Evolutionary conservation across 805 yeast species (phyloP).

Genomic region (Candida golubevii): DNA sequence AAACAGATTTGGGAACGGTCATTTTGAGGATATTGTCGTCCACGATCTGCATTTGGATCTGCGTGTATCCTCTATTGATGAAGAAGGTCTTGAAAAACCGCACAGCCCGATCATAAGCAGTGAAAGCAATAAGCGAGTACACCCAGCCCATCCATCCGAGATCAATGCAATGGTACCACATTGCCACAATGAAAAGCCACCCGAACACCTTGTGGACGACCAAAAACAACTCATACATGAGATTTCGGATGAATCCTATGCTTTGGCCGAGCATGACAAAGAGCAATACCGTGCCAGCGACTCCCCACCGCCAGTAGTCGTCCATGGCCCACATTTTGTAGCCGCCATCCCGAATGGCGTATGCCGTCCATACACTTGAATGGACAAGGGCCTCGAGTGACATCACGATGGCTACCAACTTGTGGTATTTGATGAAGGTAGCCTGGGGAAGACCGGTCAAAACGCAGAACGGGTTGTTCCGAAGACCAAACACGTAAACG

Average conservation of each 20-base stretch:
- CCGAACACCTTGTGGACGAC: conserved; percentile 14
- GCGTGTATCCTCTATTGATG: conserved; percentile 15
- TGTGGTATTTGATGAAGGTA: conserved; percentile 15
- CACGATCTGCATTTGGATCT: conserved; percentile 6
- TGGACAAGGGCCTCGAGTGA: conserved; percentile 16
- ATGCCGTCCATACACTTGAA: conserved; percentile 17
- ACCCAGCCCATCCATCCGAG: conserved; percentile 22
- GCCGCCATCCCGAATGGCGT: conserved; percentile 13
- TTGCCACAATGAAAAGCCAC: conserved; percentile 17
- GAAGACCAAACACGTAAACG: conserved; percentile 15
- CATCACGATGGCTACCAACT: conserved; percentile 14
- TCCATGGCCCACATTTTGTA: conserved; percentile 14
- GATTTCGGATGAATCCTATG: conserved; percentile 7
- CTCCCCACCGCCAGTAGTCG: conserved; percentile 18
- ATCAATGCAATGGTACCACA: conserved; percentile 17
- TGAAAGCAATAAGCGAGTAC: conserved; percentile 14
- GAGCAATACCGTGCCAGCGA: conserved; percentile 13
- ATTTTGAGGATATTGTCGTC: conserved; percentile 13
- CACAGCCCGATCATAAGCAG: conserved; percentile 14
- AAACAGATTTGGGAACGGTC: conserved; percentile 13
- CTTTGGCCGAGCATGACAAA: conserved; percentile 17
- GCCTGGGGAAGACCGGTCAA: conserved; percentile 17
- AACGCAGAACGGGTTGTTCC: conserved; percentile 16
- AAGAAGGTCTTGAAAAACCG: conserved; percentile 13
- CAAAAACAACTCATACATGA: conserved; percentile 15